Evolutionary conservation across 1,139 yeast genomes (phyloP).

Genomic region (Suzukiozyma palmioleophila): DNA sequence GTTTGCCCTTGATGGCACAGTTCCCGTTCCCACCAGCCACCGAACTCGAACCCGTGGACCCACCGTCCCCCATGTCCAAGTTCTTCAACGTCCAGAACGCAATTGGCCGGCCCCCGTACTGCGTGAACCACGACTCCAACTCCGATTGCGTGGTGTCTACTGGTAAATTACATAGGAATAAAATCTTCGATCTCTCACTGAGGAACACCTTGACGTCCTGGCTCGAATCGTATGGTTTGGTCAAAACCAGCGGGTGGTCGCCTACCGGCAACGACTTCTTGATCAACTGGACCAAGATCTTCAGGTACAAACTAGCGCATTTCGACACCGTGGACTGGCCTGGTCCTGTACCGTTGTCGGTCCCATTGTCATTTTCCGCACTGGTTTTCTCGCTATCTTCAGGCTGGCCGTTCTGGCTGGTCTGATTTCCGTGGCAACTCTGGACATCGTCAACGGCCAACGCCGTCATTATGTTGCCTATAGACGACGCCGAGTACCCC

Average conservation of each 20-base stretch:
- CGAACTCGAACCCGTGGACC: neutral
- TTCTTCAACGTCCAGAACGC: slow-evolving; percentile 85
- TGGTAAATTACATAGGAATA: slow-evolving; percentile 75
- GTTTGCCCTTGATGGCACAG: slow-evolving; percentile 8
- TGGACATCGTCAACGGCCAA: slow-evolving; percentile 35
- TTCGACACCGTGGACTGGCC: slow-evolving; percentile 4
- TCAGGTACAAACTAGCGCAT: slow-evolving; percentile 24
- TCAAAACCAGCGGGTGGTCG: slow-evolving; percentile 53
- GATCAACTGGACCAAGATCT: slow-evolving; percentile 48
- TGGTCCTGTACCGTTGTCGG: slow-evolving; percentile 5
- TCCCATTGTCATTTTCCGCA: slow-evolving; percentile 6
- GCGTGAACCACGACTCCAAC: slow-evolving; percentile 87
- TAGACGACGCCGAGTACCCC: slow-evolving; percentile 45
- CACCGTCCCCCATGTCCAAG: slow-evolving; percentile 30
- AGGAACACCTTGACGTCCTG: slow-evolving; percentile 67
- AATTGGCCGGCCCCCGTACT: slow-evolving; percentile 78
- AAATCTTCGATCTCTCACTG: slow-evolving; percentile 70
- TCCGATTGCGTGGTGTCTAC: slow-evolving; percentile 87
- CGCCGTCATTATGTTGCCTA: slow-evolving; percentile 54
- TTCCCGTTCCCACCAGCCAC: neutral
- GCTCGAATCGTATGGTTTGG: slow-evolving; percentile 69
- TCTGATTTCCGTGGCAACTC: too few species aligned
- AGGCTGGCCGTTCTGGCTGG: too few species aligned
- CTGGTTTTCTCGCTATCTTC: too few species aligned
- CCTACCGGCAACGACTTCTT: slow-evolving; percentile 52